Evolutionary conservation across 2,329 filamentous ascomycete species (phyloP).

Genomic region (Aspergillus sp.): DNA sequence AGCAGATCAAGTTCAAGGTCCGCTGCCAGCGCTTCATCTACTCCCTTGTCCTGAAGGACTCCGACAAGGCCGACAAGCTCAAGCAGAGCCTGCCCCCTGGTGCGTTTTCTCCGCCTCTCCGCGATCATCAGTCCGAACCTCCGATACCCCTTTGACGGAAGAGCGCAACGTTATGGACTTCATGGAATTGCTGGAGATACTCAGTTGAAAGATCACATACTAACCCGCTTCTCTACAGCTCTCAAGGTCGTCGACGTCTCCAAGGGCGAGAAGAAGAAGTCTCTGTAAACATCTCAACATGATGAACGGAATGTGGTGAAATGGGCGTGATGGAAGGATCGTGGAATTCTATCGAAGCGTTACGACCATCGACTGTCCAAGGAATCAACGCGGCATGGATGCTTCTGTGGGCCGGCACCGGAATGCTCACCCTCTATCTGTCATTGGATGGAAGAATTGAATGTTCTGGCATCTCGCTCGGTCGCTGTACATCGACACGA

Average conservation of each 20-base stretch:
- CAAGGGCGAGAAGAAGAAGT: constrained; percentile 52
- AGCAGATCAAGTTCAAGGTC: constrained; percentile 99
- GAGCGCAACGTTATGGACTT: not conserved
- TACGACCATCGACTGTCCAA: constrained; percentile 35
- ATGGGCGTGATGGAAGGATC: constrained; percentile 29
- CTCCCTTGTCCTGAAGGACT: constrained; percentile 97
- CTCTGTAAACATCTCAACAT: constrained; percentile 41
- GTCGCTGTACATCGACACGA: constrained; percentile 24
- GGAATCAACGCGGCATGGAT: constrained; percentile 31
- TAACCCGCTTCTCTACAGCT: constrained; percentile 38
- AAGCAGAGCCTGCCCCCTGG: constrained; percentile 98
- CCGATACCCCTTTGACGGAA: not conserved
- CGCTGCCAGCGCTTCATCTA: constrained; percentile 95
- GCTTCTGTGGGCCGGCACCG: constrained; percentile 39
- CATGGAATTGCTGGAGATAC: not conserved
- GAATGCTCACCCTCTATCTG: constrained; percentile 22
- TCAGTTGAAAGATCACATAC: constrained; percentile 13
- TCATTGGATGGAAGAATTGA: constrained; percentile 17
- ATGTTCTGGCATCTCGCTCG: constrained; percentile 34
- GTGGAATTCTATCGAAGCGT: constrained; percentile 31
- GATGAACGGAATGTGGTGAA: constrained; percentile 30
- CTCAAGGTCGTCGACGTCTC: constrained; percentile 52
- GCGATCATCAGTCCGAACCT: not conserved
- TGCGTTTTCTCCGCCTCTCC: constrained; percentile 60
- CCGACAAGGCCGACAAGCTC: constrained; percentile 99